A percentile compares a stretch with the other conserved stretches of the same genome.
Evolutionary conservation across 2,329 filamentous ascomycete genomes (phyloP).

Genomic region (Graphilbum fragrans): DNA sequence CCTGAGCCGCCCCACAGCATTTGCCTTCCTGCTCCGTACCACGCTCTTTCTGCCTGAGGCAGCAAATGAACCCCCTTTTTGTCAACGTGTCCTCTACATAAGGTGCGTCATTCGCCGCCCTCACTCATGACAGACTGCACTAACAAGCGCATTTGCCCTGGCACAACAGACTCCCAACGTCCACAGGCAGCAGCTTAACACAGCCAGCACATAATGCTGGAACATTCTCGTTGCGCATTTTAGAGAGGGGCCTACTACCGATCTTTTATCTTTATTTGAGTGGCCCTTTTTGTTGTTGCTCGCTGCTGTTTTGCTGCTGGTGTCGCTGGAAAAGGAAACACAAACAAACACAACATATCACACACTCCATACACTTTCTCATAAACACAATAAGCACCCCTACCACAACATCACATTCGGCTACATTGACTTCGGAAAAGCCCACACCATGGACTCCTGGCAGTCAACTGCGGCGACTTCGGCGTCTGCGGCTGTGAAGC

Average conservation of each 20-base stretch:
- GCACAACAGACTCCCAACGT: neutral
- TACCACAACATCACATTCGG: no score
- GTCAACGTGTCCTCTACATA: constrained; percentile 14
- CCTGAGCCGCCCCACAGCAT: neutral
- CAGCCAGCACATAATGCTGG: neutral
- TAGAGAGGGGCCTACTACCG: no score
- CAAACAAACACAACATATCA: no score
- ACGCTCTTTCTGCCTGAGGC: constrained; percentile 8
- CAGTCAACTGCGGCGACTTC: neutral
- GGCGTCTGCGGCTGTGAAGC: constrained; percentile 23
- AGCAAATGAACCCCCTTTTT: neutral
- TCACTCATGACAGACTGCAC: neutral
- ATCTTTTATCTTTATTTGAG: no score
- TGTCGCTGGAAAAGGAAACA: no score
- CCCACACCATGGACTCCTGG: neutral
- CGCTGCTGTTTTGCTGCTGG: no score
- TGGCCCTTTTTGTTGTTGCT: no score
- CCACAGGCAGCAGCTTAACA: neutral
- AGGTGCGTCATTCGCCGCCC: constrained; percentile 2
- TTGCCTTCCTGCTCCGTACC: neutral
- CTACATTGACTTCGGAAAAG: no score
- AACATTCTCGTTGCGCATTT: no score
- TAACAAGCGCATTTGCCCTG: neutral
- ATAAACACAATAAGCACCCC: no score
- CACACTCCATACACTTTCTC: no score